Base-by-base conservation (phyloP, 2,329 filamentous ascomycete species). In the Pseudofabraea citricarpa region DNA sequence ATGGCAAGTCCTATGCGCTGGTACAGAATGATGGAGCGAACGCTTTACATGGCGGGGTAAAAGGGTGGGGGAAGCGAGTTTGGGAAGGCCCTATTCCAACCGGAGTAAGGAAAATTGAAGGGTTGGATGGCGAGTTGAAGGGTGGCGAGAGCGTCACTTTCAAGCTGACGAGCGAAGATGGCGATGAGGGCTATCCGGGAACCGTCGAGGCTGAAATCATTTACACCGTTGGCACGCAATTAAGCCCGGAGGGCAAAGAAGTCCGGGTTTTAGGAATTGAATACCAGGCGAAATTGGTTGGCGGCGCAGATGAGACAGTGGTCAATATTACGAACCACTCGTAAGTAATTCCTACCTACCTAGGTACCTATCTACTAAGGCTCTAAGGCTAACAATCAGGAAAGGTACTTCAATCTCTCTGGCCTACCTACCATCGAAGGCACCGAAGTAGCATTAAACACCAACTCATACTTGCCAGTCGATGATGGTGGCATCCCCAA, bases 271-370 rank as follows among this genome's bases (percentile, higher is more conserved):
- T 97, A 45, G 83, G 83, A 44, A 87, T 94, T 39, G 93, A 97
- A 64, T 97, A 94, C 62, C 87, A 95, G 71, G 90, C 86, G 16
- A 81, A 88, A 64, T 73, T 97, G 36, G 74, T 89, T 3, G 83
- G 77, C 33, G 83, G 85, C 39, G 84, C 83, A 10, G 82, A 90
- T n/a, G 91, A 96, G 74, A 97, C 91, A 0, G 83, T 83, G 32
- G 79, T 97, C 63, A 94, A 90, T 67, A 77, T 97, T 68, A 97
- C 93, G 39, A 98, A 97, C 70, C 91, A 98, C 71, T 94, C 88
- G 85, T 89, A 66, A 54, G 71, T 63, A 42, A 37, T 31, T 18
- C 19, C 7, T 36, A 10, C 12, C 7, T 12, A n/a, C 21, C 18
- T 18, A 15, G 8, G 18, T 35, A 32, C 12, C n/a, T 22, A 16